Evolutionary conservation across 2,329 filamentous ascomycete species (phyloP).

Genomic region (Pyrenochaeta sp.): DNA sequence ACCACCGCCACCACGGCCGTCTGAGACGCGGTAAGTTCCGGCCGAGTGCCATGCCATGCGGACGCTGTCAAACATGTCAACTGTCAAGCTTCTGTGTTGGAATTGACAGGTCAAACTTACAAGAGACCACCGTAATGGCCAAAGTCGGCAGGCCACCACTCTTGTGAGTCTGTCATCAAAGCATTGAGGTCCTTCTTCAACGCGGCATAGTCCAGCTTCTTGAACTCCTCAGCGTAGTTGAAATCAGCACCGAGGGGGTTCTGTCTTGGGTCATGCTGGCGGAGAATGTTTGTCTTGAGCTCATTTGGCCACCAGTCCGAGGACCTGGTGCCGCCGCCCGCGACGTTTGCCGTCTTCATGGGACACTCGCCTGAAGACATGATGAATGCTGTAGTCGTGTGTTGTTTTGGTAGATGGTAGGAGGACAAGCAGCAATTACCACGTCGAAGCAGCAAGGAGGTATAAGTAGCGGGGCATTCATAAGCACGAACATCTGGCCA

Average conservation of each 20-base stretch:
- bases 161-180: slow-evolving; percentile 80
- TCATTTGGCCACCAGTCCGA: slow-evolving; percentile 78
- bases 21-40: slow-evolving; percentile 78
- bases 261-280: slow-evolving; percentile 70
- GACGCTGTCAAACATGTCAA: slow-evolving; percentile 52
- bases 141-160: slow-evolving; percentile 84
- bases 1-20: slow-evolving; percentile 78
- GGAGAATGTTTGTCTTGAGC: slow-evolving; percentile 74
- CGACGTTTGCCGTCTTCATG: slow-evolving; percentile 44
- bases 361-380: slow-evolving; percentile 48
- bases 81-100: not conserved
- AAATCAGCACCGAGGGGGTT: slow-evolving; percentile 73
- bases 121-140: slow-evolving; percentile 84
- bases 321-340: slow-evolving; percentile 72
- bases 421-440: slow-evolving; percentile 11
- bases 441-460: slow-evolving; percentile 12
- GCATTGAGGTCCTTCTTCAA: slow-evolving; percentile 77
- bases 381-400: slow-evolving; percentile 30
- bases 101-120: slow-evolving; percentile 18
- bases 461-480: slow-evolving; percentile 40
- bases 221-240: slow-evolving; percentile 77
- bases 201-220: slow-evolving; percentile 72
- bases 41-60: slow-evolving; percentile 84
- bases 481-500: slow-evolving; percentile 38
- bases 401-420: slow-evolving; percentile 8